These are phyloP conservation scores for Pelagophyceae sp. DNA, from an alignment of 352 stramenopile genomes.

Conservation along the genomic window DNA sequence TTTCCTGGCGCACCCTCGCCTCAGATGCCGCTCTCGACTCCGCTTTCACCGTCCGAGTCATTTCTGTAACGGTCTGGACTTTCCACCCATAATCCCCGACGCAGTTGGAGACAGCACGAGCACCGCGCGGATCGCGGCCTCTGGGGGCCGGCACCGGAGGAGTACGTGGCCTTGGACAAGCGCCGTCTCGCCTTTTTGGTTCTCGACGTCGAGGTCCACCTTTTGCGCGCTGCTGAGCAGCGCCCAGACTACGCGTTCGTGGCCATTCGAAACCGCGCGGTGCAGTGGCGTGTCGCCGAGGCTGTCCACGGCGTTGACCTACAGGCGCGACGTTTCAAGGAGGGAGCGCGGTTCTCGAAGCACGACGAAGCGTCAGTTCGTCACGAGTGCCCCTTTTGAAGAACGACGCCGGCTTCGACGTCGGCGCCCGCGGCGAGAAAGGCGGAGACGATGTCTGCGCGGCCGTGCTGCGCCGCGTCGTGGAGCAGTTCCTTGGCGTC, in stretches of 20 bases:
- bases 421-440: neutral
- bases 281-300: slow-evolving; percentile 12
- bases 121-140: slow-evolving; percentile 8
- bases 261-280: neutral
- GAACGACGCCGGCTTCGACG: neutral
- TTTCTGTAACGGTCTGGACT: no score
- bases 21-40: no score
- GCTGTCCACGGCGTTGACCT: neutral
- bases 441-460: slow-evolving; percentile 13
- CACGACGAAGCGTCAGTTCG: no score
- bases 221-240: neutral
- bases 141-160: neutral
- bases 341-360: no score
- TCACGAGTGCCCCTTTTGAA: neutral
- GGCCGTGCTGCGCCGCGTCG: slow-evolving; percentile 10
- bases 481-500: slow-evolving; percentile 10
- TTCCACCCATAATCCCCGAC: no score
- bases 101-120: no score
- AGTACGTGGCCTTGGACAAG: slow-evolving; percentile 18
- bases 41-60: no score
- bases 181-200: slow-evolving; percentile 17
- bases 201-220: neutral
- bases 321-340: no score
- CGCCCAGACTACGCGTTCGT: slow-evolving; percentile 18
- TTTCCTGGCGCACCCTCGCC: no score